Evolutionary conservation across 1,139 yeast genomes (phyloP).

Genomic region (Diutina siamensis): DNA sequence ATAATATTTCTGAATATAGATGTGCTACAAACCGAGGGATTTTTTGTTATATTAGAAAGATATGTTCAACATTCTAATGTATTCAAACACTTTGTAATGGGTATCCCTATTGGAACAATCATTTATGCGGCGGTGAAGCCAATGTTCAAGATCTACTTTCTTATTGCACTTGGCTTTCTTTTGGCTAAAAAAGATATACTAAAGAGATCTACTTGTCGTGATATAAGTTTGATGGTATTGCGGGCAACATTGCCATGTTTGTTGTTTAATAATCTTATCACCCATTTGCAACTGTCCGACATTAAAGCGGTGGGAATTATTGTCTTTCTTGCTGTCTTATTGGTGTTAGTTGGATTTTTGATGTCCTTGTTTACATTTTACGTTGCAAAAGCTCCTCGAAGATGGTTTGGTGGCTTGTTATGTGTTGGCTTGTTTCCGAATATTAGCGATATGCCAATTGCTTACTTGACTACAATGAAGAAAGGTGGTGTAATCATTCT

Average conservation of each 20-base stretch:
- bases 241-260: slow-evolving; percentile 69
- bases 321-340: slow-evolving; percentile 39
- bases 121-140: slow-evolving; percentile 81
- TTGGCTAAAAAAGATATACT: slow-evolving; percentile 59
- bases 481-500: slow-evolving; percentile 49
- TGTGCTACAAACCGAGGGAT: too few relatives aligned
- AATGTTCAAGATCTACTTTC: slow-evolving; percentile 71
- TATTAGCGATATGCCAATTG: slow-evolving; percentile 80
- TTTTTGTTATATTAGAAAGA: too few relatives aligned
- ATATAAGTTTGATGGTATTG: slow-evolving; percentile 64
- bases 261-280: slow-evolving; percentile 64
- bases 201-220: slow-evolving; percentile 65
- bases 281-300: slow-evolving; percentile 57
- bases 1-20: too few relatives aligned
- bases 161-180: slow-evolving; percentile 56
- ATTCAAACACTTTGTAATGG: too few relatives aligned
- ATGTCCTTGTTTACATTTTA: slow-evolving; percentile 23
- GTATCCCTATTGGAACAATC: slow-evolving; percentile 51
- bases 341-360: slow-evolving; percentile 27
- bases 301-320: slow-evolving; percentile 69
- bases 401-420: slow-evolving; percentile 72
- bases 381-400: slow-evolving; percentile 43
- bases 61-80: too few relatives aligned
- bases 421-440: slow-evolving; percentile 57
- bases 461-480: slow-evolving; percentile 72